Evolutionary conservation across 805 yeast genomes (phyloP).

Genomic region (Wickerhamiella kurtzmanii): DNA sequence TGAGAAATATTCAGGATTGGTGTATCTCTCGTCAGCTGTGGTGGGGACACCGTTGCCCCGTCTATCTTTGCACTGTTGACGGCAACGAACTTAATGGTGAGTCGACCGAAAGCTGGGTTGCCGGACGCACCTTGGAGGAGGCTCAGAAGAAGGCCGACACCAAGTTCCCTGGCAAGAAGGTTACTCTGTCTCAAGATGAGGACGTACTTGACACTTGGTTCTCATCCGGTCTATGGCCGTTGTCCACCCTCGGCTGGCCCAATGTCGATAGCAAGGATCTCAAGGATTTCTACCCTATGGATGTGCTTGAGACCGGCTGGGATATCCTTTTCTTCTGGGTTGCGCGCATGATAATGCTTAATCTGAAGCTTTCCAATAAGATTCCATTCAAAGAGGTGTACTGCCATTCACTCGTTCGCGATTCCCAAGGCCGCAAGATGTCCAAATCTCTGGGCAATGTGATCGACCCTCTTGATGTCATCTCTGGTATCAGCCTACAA

Average conservation of each 20-base stretch:
- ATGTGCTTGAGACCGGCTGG: conserved; percentile 97
- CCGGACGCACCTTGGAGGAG: conserved; percentile 73
- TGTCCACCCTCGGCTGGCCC: conserved; percentile 96
- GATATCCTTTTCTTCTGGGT: conserved; percentile 99
- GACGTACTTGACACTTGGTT: conserved; percentile 99
- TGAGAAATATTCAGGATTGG: conserved; percentile 96
- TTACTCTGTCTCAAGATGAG: conserved; percentile 84
- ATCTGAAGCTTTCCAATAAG: conserved; percentile 77
- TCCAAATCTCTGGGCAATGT: conserved; percentile 96
- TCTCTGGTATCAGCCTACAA: conserved; percentile 70
- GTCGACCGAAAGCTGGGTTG: conserved; percentile 74
- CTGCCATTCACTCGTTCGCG: conserved; percentile 97
- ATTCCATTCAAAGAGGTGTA: conserved; percentile 93
- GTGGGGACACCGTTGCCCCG: conserved; percentile 99
- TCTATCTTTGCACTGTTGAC: conserved; percentile 71
- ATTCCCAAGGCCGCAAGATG: conserved; percentile 97
- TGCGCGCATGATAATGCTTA: conserved; percentile 85
- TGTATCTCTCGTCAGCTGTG: conserved; percentile 89
- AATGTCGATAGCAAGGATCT: conserved; percentile 51
- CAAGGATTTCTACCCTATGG: conserved; percentile 73
- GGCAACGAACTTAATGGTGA: conserved; percentile 38
- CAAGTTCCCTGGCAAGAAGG: conserved; percentile 57
- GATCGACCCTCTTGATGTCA: conserved; percentile 89
- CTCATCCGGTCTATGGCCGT: conserved; percentile 96
- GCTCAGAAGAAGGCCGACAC: conserved; percentile 69